phyloP scores from a whole-genome alignment of 495 filamentous ascomycete species.

The Chlorociboria aeruginascens region DNA sequence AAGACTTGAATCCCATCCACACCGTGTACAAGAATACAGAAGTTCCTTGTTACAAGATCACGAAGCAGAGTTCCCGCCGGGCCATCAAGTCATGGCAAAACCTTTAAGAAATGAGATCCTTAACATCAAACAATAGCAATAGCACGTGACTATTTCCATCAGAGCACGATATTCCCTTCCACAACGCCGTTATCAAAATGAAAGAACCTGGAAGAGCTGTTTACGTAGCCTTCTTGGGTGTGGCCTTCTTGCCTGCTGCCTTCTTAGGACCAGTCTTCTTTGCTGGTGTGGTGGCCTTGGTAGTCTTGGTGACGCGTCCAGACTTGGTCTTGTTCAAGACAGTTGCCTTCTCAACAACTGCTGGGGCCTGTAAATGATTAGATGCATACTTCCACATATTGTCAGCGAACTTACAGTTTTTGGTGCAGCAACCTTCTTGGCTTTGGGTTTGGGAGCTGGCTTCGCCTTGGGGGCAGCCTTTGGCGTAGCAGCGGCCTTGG shows the following conservation, averaged over 20 bases:
- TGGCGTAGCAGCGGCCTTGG: constrained; percentile 43
- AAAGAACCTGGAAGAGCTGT: background rate
- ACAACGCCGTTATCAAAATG: constrained; percentile 8
- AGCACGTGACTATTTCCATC: background rate
- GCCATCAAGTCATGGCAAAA: constrained; percentile 1
- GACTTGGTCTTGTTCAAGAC: constrained; percentile 69
- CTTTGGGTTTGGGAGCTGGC: constrained; percentile 23
- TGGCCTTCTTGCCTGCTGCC: constrained; percentile 33
- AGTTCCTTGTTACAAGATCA: background rate
- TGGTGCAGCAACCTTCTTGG: constrained; percentile 11
- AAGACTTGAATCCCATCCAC: background rate
- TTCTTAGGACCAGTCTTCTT: constrained; percentile 44
- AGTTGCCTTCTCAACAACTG: constrained; percentile 54
- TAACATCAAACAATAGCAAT: background rate
- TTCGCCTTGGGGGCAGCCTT: constrained; percentile 51
- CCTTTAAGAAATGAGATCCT: background rate
- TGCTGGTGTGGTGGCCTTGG: constrained; percentile 35
- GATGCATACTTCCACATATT: background rate
- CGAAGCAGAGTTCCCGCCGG: background rate
- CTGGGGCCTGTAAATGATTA: constrained; percentile 31
- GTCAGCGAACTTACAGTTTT: constrained; percentile 8
- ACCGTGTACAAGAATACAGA: background rate
- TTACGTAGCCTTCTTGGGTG: constrained; percentile 36
- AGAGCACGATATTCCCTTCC: background rate
- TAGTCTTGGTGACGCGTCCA: constrained; percentile 66